Percentiles rank a stretch among this genome's conserved stretches.
Evolutionary conservation across 2,329 filamentous ascomycete species (phyloP).

Genomic region (Aaosphaeria arxii): DNA sequence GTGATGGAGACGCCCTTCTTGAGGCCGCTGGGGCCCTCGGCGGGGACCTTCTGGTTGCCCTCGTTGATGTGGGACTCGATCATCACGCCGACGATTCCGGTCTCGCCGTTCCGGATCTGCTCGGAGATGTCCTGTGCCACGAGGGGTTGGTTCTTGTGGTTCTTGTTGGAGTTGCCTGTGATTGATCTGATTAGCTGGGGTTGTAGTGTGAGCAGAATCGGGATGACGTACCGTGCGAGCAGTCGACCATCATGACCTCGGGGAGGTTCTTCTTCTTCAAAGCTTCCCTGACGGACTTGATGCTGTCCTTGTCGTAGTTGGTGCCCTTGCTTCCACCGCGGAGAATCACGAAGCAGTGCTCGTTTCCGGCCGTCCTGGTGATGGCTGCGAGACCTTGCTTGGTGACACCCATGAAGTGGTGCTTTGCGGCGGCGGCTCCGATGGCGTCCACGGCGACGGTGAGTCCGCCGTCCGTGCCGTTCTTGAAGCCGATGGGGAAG

Average conservation of each 20-base stretch:
- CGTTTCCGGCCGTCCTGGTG: background rate
- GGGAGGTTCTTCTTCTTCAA: constrained; percentile 79
- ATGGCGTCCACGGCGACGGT: constrained; percentile 94
- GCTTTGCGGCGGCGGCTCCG: constrained; percentile 72
- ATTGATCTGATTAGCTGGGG: constrained; percentile 10
- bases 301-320: constrained; percentile 86
- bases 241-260: constrained; percentile 95
- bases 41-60: constrained; percentile 72
- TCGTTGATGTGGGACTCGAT: constrained; percentile 98
- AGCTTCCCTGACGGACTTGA: constrained; percentile 74
- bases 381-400: constrained; percentile 59
- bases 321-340: constrained; percentile 88
- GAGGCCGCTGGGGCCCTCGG: constrained; percentile 72
- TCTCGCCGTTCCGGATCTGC: constrained; percentile 84
- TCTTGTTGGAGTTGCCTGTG: constrained; percentile 89
- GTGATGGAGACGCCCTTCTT: constrained; percentile 94
- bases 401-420: constrained; percentile 98
- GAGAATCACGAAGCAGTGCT: constrained; percentile 69
- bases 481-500: constrained; percentile 99
- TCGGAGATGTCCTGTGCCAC: constrained; percentile 79
- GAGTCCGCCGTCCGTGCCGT: constrained; percentile 91
- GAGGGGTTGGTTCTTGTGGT: constrained; percentile 95
- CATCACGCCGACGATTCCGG: constrained; percentile 92
- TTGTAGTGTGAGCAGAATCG: background rate
- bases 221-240: constrained; percentile 76